These are phyloP conservation scores for Neopestalotiopsis rosae DNA, from an alignment of 2,329 filamentous ascomycete species.

Conservation along the genomic window DNA sequence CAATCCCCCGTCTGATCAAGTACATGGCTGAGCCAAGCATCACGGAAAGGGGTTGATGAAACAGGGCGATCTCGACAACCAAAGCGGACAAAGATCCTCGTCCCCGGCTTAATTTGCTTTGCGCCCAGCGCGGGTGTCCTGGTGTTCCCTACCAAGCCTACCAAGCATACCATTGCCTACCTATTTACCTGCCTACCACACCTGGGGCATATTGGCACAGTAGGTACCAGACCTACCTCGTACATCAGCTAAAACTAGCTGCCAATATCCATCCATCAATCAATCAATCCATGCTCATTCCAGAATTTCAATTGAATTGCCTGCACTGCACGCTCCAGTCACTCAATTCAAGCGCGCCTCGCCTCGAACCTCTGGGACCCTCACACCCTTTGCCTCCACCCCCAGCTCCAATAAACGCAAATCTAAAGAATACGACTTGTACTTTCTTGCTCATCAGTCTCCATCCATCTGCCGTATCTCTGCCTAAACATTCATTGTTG, in stretches of 20 bases:
- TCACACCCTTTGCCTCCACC: background rate
- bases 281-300: background rate
- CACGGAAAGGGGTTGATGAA: conserved; percentile 16
- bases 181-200: background rate
- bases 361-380: background rate
- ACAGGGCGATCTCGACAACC: conserved; percentile 13
- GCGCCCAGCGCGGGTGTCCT: background rate
- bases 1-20: background rate
- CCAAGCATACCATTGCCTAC: background rate
- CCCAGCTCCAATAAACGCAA: background rate
- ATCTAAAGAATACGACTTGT: background rate
- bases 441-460: background rate
- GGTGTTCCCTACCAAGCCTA: background rate
- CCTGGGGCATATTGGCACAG: too few relatives aligned
- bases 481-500: conserved; percentile 10
- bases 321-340: background rate
- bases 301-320: background rate
- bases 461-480: background rate
- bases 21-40: conserved; percentile 17
- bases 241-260: too few relatives aligned
- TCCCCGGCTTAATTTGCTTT: conserved; percentile 8
- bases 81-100: conserved; percentile 13
- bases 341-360: background rate
- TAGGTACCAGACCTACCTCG: too few relatives aligned
- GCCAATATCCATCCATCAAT: background rate